Conservation (phyloP, 257 asterid genomes). For the Voacanga thouarsii region DNA sequence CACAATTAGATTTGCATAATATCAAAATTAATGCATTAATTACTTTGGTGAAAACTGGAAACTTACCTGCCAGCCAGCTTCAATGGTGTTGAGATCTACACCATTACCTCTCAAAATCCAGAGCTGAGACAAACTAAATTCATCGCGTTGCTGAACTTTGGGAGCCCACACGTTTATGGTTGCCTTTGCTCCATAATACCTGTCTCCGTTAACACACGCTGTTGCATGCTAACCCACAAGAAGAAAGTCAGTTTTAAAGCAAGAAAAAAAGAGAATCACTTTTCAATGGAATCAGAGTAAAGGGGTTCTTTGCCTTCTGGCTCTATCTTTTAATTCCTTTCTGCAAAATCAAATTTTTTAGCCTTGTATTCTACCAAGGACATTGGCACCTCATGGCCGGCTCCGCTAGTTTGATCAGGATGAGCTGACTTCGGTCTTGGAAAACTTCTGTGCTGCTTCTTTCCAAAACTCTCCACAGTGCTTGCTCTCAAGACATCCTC, state of each 20-base stretch:
- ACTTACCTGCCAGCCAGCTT: slow-evolving; percentile 30
- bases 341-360: neutral
- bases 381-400: too few species aligned
- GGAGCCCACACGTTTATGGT: slow-evolving; percentile 27
- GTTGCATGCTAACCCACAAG: slow-evolving; percentile 57
- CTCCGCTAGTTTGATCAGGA: too few species aligned
- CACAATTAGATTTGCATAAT: neutral
- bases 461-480: slow-evolving; percentile 54
- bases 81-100: slow-evolving; percentile 27
- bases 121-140: slow-evolving; percentile 27
- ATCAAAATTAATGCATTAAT: neutral
- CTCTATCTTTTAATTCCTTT: too few species aligned
- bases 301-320: neutral
- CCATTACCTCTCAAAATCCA: slow-evolving; percentile 26
- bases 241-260: slow-evolving; percentile 20
- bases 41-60: neutral
- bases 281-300: neutral
- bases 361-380: too few species aligned
- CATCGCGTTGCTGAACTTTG: slow-evolving; percentile 20
- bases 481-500: slow-evolving; percentile 57
- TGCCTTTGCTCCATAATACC: slow-evolving; percentile 32
- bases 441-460: slow-evolving; percentile 40
- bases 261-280: neutral
- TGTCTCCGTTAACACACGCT: slow-evolving; percentile 14
- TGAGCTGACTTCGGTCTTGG: slow-evolving; percentile 31